Conservation (phyloP, 371 early-diverging fungal species). For the Mortierella polycephala region DNA sequence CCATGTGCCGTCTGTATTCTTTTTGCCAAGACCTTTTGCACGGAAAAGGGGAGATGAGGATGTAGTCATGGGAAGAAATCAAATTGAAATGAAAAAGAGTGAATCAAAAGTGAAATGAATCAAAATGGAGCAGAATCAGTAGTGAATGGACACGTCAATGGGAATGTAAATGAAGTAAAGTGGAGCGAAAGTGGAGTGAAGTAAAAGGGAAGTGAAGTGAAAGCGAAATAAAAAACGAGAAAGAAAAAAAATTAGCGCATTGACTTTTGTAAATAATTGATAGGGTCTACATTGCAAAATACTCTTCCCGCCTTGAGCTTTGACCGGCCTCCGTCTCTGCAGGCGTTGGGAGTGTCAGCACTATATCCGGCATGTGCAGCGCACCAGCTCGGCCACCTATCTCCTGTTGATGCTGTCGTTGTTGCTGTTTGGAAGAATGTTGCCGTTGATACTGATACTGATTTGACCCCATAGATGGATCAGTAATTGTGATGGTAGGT, state of each 20-base stretch:
- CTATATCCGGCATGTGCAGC: slow-evolving; percentile 36
- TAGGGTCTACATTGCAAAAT: slow-evolving; percentile 30
- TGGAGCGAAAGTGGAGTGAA: too few relatives aligned
- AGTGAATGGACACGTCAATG: too few relatives aligned
- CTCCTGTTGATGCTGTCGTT: slow-evolving; percentile 4
- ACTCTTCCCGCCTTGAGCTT: slow-evolving; percentile 10
- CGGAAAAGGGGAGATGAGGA: slow-evolving; percentile 21
- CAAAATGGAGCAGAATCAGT: not conserved
- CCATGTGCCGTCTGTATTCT: slow-evolving; percentile 59
- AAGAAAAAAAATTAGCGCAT: too few relatives aligned
- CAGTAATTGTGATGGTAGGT: not conserved
- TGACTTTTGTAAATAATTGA: not conserved
- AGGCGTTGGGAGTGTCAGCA: slow-evolving; percentile 44
- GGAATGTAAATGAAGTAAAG: too few relatives aligned
- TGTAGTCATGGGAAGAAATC: not conserved
- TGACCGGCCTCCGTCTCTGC: slow-evolving; percentile 16
- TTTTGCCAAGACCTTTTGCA: slow-evolving; percentile 43
- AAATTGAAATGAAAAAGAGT: not conserved
- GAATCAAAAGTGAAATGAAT: not conserved
- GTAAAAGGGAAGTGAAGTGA: too few relatives aligned
- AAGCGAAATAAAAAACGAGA: too few relatives aligned
- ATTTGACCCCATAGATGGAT: too few relatives aligned
- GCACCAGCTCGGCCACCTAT: not conserved
- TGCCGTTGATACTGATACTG: not conserved
- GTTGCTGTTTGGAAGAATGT: not conserved